Conservation (phyloP, 345 rosid species). For the Hibiscus tridactylites region DNA sequence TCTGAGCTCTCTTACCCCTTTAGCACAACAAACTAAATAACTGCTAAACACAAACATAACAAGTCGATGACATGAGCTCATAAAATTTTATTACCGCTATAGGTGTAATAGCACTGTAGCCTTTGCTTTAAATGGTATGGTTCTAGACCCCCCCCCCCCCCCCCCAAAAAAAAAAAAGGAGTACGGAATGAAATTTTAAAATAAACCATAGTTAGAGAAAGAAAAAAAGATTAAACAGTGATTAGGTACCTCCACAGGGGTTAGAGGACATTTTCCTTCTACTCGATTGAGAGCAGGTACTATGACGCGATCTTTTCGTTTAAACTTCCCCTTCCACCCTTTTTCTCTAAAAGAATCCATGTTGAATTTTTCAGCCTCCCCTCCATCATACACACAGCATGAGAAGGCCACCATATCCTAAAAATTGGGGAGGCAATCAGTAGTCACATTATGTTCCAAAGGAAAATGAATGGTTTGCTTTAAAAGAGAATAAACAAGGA, state of each 20-base stretch:
- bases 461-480: neutral
- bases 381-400: conserved; percentile 82
- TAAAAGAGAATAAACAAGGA: neutral
- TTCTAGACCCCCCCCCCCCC: conserved; percentile 1
- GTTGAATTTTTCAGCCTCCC: conserved; percentile 59
- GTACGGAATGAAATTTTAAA: neutral
- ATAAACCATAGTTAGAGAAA: neutral
- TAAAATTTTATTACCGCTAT: neutral
- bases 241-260: conserved; percentile 77
- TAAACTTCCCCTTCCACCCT: conserved; percentile 82
- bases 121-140: neutral
- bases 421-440: conserved; percentile 9
- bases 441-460: neutral
- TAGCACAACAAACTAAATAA: neutral
- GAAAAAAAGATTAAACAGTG: neutral
- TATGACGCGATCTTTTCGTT: conserved; percentile 55
- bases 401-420: conserved; percentile 99
- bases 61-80: neutral
- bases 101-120: neutral
- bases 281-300: conserved; percentile 69
- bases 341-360: conserved; percentile 62
- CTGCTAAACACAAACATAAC: neutral
- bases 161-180: neutral
- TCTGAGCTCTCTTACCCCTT: neutral
- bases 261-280: conserved; percentile 86